phyloP scores from a whole-genome alignment of 2,329 filamentous ascomycete genomes.

The Aotearoamyces nothofagi region DNA sequence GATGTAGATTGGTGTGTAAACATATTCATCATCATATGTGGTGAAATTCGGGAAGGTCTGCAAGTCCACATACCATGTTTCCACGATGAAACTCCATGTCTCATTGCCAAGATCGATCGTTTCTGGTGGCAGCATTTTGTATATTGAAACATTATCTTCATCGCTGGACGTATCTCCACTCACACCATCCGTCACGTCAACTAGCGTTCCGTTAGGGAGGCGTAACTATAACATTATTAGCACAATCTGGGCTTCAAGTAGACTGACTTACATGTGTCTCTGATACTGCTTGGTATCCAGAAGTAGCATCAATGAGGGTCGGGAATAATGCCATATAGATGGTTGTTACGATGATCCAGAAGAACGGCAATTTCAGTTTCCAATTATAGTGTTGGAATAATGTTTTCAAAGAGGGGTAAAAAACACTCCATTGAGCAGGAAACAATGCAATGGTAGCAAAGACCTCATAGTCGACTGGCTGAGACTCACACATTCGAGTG shows the following conservation, averaged over 20 bases:
- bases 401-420: slow-evolving; percentile 4
- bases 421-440: too few relatives aligned
- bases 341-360: slow-evolving; percentile 6
- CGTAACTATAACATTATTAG: too few relatives aligned
- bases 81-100: too few relatives aligned
- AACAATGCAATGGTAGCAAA: slow-evolving; percentile 5
- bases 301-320: slow-evolving; percentile 6
- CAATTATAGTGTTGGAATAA: slow-evolving; percentile 4
- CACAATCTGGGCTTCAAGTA: neutral
- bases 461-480: slow-evolving; percentile 6
- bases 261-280: slow-evolving; percentile 5
- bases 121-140: too few relatives aligned
- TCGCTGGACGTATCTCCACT: slow-evolving; percentile 3
- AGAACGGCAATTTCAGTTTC: slow-evolving; percentile 5
- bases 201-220: neutral
- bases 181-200: slow-evolving; percentile 1
- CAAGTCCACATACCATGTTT: too few relatives aligned
- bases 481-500: slow-evolving; percentile 5
- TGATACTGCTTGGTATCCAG: slow-evolving; percentile 6
- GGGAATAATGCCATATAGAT: slow-evolving; percentile 4
- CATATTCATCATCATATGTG: too few relatives aligned
- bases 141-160: too few relatives aligned
- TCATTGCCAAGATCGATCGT: too few relatives aligned
- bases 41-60: too few relatives aligned
- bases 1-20: too few relatives aligned